These are phyloP conservation scores for Micractinium conductrix DNA, from an alignment of 139 green algal genomes.

Conservation along the genomic window DNA sequence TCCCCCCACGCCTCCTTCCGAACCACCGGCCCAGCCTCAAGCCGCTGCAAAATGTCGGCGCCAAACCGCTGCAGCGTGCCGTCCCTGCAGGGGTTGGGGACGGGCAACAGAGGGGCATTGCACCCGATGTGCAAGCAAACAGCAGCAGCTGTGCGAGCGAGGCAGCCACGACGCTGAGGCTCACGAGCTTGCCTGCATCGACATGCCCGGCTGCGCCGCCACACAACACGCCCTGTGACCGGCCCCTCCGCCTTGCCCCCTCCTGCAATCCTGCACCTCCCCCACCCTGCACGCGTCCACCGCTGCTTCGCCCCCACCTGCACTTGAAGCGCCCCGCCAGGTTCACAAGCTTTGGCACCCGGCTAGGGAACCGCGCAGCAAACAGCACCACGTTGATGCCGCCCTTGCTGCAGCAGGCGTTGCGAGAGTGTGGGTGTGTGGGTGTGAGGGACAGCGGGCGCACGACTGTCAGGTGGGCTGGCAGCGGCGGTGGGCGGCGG, in stretches of 20 bases:
- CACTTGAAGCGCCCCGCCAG: conserved; percentile 44
- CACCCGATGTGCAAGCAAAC: no score
- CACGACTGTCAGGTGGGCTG: background rate
- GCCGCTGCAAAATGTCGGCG: conserved; percentile 48
- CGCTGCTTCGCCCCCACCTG: background rate
- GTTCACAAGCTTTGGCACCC: conserved; percentile 44
- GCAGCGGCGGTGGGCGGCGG: background rate
- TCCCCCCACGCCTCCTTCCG: conserved; percentile 37
- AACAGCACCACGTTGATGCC: conserved; percentile 47
- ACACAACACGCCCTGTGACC: no score
- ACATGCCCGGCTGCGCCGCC: no score
- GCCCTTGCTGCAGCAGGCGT: conserved; percentile 41
- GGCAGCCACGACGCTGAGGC: no score
- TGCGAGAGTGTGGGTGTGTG: no score
- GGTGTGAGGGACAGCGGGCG: background rate
- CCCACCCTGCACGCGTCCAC: background rate
- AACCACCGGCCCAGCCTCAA: conserved; percentile 29
- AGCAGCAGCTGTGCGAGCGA: no score
- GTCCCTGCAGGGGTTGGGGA: background rate
- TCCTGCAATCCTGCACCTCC: no score
- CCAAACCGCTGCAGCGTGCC: conserved; percentile 46
- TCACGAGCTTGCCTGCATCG: no score
- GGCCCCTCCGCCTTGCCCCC: no score
- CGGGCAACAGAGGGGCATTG: no score
- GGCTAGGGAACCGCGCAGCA: background rate